These are phyloP conservation scores for Zea luxurians DNA, from an alignment of 176 grass and related monocot species.

Conservation along the genomic window DNA sequence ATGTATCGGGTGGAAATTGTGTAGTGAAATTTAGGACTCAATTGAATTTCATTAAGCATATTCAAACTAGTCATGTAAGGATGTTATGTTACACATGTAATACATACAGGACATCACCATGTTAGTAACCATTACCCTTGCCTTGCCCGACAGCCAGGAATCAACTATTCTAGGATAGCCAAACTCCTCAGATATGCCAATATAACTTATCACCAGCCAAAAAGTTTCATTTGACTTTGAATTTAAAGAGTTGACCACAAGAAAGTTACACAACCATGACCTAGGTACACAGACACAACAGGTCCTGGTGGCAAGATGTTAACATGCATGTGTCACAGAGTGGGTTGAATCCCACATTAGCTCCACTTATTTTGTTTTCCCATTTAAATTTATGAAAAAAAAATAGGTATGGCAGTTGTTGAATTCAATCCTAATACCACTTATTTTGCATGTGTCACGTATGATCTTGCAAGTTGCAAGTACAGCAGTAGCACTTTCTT, in stretches of 20 bases:
- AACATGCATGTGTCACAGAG: neutral
- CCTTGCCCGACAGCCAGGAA: neutral
- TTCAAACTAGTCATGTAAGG: conserved; percentile 20
- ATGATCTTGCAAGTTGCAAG: neutral
- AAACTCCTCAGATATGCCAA: neutral
- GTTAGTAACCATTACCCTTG: neutral
- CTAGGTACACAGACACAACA: neutral
- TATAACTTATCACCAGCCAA: neutral
- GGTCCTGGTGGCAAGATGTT: neutral
- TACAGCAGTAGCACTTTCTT: neutral
- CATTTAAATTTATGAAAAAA: neutral
- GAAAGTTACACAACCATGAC: neutral
- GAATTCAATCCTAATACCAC: neutral
- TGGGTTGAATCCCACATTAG: neutral
- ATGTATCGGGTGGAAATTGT: conserved; percentile 13
- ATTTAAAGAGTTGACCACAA: neutral
- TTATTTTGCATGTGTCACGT: too few relatives aligned
- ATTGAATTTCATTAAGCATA: conserved; percentile 8
- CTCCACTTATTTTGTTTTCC: neutral
- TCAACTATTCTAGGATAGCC: neutral
- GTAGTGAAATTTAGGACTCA: conserved; percentile 18
- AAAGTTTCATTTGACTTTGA: neutral
- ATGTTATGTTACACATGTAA: neutral
- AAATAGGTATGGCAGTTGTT: neutral
- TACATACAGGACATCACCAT: neutral